Evolutionary conservation across 345 rosid genomes (phyloP).

Genomic region (Eucalyptus grandis): DNA sequence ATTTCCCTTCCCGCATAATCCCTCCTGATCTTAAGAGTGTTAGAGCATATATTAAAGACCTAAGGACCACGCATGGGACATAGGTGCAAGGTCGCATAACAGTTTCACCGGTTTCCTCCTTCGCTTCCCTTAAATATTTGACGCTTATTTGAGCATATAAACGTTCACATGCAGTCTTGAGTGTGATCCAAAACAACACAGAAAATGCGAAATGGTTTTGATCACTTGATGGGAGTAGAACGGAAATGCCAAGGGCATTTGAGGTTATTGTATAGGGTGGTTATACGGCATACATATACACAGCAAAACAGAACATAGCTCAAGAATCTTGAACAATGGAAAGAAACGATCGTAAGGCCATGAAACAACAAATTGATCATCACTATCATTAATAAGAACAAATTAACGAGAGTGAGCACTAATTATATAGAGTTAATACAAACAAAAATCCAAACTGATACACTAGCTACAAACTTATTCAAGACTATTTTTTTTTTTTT

Average conservation of each 20-base stretch:
- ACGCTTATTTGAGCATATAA: no score
- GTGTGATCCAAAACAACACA: not conserved
- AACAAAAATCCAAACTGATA: rapidly evolving
- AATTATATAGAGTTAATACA: no score
- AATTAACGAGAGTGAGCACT: not conserved
- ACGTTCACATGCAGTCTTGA: not conserved
- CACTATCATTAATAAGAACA: not conserved
- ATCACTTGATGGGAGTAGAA: not conserved
- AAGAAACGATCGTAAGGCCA: not conserved
- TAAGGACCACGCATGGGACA: no score
- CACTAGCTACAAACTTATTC: not conserved
- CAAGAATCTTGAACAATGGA: not conserved
- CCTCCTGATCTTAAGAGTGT: no score
- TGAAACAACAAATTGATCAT: not conserved
- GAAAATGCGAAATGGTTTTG: not conserved
- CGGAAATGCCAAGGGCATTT: no score
- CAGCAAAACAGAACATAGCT: not conserved
- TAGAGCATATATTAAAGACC: no score
- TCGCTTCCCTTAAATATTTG: no score
- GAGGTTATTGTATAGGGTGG: not conserved
- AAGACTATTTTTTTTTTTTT: no score
- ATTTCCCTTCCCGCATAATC: no score
- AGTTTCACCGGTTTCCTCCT: no score
- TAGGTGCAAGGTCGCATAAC: no score
- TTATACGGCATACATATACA: not conserved